These are phyloP conservation scores for Hypomontagnella submonticulosa DNA, from an alignment of 495 filamentous ascomycete species.

Conservation along the genomic window DNA sequence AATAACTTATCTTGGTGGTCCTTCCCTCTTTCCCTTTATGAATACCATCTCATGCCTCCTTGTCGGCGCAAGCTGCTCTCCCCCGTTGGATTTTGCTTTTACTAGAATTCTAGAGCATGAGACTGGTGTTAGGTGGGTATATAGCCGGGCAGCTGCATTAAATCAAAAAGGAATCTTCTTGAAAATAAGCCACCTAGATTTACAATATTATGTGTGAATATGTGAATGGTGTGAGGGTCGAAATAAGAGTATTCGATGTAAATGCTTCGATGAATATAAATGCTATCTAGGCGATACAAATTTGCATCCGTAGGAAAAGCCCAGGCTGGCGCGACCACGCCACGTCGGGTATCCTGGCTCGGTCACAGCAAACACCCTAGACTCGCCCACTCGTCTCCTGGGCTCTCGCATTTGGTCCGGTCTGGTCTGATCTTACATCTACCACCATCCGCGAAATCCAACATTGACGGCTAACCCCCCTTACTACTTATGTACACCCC, in stretches of 20 bases:
- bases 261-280: slow-evolving; percentile 40
- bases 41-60: slow-evolving; percentile 1
- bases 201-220: background rate
- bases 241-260: slow-evolving; percentile 10
- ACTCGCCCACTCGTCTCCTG: slow-evolving; percentile 8
- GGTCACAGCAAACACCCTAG: background rate
- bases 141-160: background rate
- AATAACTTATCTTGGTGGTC: background rate
- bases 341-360: slow-evolving; percentile 32
- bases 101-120: slow-evolving; percentile 37
- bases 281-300: slow-evolving; percentile 43
- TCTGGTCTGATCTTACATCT: slow-evolving; percentile 16
- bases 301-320: background rate
- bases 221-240: too few relatives aligned
- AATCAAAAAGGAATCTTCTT: background rate
- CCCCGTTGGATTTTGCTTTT: background rate
- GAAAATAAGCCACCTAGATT: too few relatives aligned
- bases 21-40: background rate
- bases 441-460: slow-evolving; percentile 10
- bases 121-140: slow-evolving; percentile 39
- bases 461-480: background rate
- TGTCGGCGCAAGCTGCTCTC: slow-evolving; percentile 4
- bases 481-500: slow-evolving; percentile 12
- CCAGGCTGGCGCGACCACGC: slow-evolving; percentile 4
- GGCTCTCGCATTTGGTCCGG: background rate